Evolutionary conservation across 257 asterid genomes (phyloP).

Genomic region (Petunia secreta): DNA sequence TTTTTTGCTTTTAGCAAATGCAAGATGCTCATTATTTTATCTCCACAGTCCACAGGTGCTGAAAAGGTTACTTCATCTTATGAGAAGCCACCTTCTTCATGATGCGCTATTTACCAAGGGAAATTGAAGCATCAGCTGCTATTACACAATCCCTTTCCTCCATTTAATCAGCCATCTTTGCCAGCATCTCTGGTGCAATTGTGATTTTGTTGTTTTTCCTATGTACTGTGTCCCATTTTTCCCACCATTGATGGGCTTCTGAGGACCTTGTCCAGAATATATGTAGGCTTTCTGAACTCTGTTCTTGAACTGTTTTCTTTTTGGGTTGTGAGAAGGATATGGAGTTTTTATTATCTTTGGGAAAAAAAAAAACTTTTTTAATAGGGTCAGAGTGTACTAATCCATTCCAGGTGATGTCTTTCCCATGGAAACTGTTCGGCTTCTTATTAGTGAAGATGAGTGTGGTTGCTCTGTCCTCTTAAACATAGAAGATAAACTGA

Average conservation of each 20-base stretch:
- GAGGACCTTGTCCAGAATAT: background rate
- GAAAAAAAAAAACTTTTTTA: background rate
- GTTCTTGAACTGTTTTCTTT: background rate
- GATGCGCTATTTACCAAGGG: background rate
- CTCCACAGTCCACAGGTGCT: too few relatives aligned
- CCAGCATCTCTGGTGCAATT: background rate
- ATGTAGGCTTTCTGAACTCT: background rate
- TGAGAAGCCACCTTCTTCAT: background rate
- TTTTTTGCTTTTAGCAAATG: too few relatives aligned
- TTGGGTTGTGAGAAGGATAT: background rate
- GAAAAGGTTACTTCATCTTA: too few relatives aligned
- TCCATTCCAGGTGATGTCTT: too few relatives aligned
- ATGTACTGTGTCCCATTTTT: slow-evolving; percentile 8
- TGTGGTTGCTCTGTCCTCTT: too few relatives aligned
- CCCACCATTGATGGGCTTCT: background rate
- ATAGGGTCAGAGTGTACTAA: too few relatives aligned
- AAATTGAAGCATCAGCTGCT: too few relatives aligned
- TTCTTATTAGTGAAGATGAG: too few relatives aligned
- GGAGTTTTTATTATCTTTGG: slow-evolving; percentile 5
- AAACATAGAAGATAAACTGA: too few relatives aligned
- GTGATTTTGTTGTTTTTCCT: background rate
- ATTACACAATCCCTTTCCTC: too few relatives aligned
- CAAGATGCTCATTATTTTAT: too few relatives aligned
- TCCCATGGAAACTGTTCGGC: too few relatives aligned
- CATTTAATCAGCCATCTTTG: background rate